Conservation (phyloP, 2,329 filamentous ascomycete species). For the Fusarium duplospermum region DNA sequence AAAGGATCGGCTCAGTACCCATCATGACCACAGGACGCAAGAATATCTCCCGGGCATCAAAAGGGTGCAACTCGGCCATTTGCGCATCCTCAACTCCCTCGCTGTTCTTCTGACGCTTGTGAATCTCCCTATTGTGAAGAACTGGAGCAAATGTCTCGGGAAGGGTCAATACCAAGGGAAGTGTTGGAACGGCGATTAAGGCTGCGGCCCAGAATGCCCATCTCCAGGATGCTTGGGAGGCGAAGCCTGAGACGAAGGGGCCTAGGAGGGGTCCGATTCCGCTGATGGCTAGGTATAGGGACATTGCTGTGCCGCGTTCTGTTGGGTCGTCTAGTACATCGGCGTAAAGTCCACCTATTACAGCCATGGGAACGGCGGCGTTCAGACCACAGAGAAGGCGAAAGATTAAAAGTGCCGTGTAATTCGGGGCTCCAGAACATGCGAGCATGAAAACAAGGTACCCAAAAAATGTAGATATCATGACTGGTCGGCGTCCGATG, state of each 20-base stretch:
- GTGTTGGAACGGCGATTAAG: conserved; percentile 42
- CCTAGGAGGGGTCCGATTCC: conserved; percentile 56
- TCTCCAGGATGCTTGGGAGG: conserved; percentile 56
- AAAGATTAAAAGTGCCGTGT: conserved; percentile 56
- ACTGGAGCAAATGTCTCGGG: conserved; percentile 63
- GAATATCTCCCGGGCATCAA: conserved; percentile 58
- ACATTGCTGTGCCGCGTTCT: conserved; percentile 48
- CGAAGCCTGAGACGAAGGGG: conserved; percentile 64
- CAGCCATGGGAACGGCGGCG: conserved; percentile 50
- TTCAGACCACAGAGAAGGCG: conserved; percentile 50
- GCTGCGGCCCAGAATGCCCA: conserved; percentile 56
- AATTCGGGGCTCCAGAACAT: conserved; percentile 56
- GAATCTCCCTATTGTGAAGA: conserved; percentile 61
- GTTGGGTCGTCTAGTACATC: conserved; percentile 49
- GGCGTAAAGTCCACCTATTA: conserved; percentile 49
- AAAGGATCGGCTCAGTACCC: conserved; percentile 61
- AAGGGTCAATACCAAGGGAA: conserved; percentile 51
- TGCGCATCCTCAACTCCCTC: conserved; percentile 50
- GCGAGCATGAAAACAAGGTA: conserved; percentile 50
- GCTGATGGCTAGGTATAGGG: conserved; percentile 50
- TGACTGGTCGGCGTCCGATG: conserved; percentile 48
- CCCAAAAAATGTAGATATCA: conserved; percentile 49
- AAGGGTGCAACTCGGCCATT: conserved; percentile 49
- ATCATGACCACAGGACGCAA: conserved; percentile 61
- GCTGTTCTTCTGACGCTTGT: conserved; percentile 56